Percentiles rank a stretch among this genome's conserved stretches.
Evolutionary conservation across 176 grass and related monocot genomes (phyloP).

Genomic region (Musa schizocarpa): DNA sequence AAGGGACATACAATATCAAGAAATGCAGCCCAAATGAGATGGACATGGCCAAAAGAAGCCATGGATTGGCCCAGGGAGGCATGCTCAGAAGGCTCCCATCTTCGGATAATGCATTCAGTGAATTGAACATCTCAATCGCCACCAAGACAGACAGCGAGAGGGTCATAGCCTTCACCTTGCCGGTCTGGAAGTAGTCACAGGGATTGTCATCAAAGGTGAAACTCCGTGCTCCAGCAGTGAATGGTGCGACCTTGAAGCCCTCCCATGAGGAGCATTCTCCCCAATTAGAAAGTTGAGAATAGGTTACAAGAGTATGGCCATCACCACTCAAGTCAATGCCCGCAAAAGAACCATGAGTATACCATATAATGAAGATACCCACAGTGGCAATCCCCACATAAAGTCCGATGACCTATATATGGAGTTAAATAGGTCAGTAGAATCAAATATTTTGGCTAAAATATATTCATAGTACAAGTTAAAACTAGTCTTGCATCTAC

Average conservation of each 20-base stretch:
- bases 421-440: not conserved
- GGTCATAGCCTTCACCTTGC: slow-evolving; percentile 92
- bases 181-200: slow-evolving; percentile 76
- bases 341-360: slow-evolving; percentile 88
- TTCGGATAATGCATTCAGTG: slow-evolving; percentile 83
- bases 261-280: slow-evolving; percentile 66
- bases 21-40: slow-evolving; percentile 81
- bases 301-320: slow-evolving; percentile 82
- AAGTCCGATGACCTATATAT: slow-evolving; percentile 52
- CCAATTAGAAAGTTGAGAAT: slow-evolving; percentile 89
- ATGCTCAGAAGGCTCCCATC: slow-evolving; percentile 74
- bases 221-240: slow-evolving; percentile 57
- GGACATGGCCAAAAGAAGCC: slow-evolving; percentile 76
- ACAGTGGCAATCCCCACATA: slow-evolving; percentile 75
- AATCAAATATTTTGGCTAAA: not conserved
- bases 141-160: slow-evolving; percentile 74
- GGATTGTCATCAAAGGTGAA: slow-evolving; percentile 64
- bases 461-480: not conserved
- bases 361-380: slow-evolving; percentile 90
- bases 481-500: not conserved
- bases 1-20: slow-evolving; percentile 81
- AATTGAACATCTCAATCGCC: slow-evolving; percentile 99
- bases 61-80: slow-evolving; percentile 91
- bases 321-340: slow-evolving; percentile 81
- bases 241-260: slow-evolving; percentile 60